Evolutionary conservation across 2,329 filamentous ascomycete genomes (phyloP).

Genomic region (Neurospora sp.): DNA sequence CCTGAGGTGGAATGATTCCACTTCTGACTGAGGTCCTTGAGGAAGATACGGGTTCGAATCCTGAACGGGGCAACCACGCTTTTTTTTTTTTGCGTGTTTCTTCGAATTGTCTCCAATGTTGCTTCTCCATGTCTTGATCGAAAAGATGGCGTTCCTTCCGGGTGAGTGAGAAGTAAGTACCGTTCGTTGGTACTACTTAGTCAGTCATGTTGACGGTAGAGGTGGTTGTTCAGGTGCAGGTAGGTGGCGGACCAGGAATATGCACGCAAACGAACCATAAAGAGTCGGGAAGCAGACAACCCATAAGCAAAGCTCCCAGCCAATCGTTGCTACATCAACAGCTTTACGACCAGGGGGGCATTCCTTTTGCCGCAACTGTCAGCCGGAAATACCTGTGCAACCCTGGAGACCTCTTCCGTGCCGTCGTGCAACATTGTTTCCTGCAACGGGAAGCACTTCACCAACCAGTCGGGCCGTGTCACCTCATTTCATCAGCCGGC

Average conservation of each 20-base stretch:
- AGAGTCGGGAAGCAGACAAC: not conserved
- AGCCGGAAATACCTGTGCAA: not conserved
- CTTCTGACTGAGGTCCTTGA: not conserved
- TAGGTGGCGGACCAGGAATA: not conserved
- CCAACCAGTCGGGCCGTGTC: not conserved
- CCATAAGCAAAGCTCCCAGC: not conserved
- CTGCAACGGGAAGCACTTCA: not conserved
- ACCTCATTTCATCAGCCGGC: not conserved
- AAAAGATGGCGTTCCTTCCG: not conserved
- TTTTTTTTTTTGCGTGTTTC: not conserved
- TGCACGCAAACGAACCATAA: not conserved
- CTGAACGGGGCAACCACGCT: not conserved
- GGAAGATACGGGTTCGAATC: not conserved
- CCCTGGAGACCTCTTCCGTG: not conserved
- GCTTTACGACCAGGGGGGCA: not conserved
- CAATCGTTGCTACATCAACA: not conserved
- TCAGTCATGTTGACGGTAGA: not conserved
- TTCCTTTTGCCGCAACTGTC: not conserved
- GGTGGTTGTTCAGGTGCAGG: not conserved
- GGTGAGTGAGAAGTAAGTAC: not conserved
- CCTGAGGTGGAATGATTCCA: not conserved
- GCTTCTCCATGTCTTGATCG: accelerated
- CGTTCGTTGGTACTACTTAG: not conserved
- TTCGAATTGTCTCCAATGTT: not conserved
- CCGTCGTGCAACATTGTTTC: not conserved